Conservation (phyloP, 2,329 filamentous ascomycete species). For the Phaeosphaeriaceae sp. region DNA sequence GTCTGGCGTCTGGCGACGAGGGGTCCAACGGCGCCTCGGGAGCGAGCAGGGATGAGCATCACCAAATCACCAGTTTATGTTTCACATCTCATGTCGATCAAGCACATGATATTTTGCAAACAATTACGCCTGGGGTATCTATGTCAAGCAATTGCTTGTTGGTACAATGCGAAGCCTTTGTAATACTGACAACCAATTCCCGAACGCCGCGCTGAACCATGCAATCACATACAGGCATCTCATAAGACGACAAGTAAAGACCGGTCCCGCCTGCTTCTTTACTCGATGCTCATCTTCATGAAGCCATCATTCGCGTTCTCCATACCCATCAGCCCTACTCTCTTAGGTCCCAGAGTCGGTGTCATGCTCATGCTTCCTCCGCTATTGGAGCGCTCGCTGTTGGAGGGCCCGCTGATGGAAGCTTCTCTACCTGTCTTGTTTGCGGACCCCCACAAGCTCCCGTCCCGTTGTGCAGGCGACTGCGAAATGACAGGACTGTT, state of each 20-base stretch:
- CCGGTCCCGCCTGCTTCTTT: slow-evolving; percentile 2
- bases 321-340: slow-evolving; percentile 79
- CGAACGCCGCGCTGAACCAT: slow-evolving; percentile 37
- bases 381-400: slow-evolving; percentile 56
- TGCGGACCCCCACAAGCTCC: slow-evolving; percentile 74
- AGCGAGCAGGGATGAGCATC: slow-evolving; percentile 18
- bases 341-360: slow-evolving; percentile 54
- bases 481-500: slow-evolving; percentile 85
- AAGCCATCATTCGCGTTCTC: slow-evolving; percentile 92
- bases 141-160: slow-evolving; percentile 8
- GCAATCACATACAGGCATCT: slow-evolving; percentile 1
- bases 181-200: neutral
- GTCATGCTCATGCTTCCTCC: slow-evolving; percentile 56
- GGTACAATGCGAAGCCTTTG: slow-evolving; percentile 7
- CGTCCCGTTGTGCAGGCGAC: slow-evolving; percentile 78
- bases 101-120: neutral
- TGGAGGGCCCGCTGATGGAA: slow-evolving; percentile 60
- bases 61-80: neutral
- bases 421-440: slow-evolving; percentile 67
- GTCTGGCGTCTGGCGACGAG: slow-evolving; percentile 9
- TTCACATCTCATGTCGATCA: neutral
- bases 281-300: slow-evolving; percentile 98
- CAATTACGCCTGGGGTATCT: slow-evolving; percentile 18
- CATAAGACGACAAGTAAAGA: slow-evolving; percentile 4
- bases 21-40: slow-evolving; percentile 20